Conservation (phyloP, 2,329 filamentous ascomycete genomes). For the Incumbomyces lentus region DNA sequence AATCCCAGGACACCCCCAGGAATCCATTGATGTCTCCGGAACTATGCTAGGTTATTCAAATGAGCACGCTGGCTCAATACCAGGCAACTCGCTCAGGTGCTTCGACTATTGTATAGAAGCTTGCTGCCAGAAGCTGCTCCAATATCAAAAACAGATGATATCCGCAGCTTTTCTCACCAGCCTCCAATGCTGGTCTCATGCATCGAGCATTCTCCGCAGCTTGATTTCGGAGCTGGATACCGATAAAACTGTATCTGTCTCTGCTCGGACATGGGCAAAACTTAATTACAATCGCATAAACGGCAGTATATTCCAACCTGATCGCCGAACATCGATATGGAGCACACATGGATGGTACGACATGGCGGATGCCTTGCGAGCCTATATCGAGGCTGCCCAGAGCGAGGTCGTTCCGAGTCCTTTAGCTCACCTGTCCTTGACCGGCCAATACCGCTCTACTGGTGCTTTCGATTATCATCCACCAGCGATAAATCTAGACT, state of each 20-base stretch:
- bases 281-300: neutral
- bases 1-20: too few relatives aligned
- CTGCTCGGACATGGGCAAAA: neutral
- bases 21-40: too few relatives aligned
- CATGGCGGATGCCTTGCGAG: neutral
- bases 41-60: neutral
- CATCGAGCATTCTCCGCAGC: neutral
- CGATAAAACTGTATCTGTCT: neutral
- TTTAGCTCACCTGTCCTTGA: neutral
- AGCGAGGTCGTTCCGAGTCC: neutral
- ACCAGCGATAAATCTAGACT: neutral
- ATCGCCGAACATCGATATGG: neutral
- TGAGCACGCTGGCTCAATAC: neutral
- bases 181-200: neutral
- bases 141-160: neutral
- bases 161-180: neutral
- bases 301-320: neutral
- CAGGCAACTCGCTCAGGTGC: too few relatives aligned
- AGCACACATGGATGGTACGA: neutral
- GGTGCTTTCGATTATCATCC: neutral
- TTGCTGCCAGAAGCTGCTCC: neutral
- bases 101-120: neutral
- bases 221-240: neutral
- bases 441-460: neutral
- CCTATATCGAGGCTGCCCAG: neutral